phyloP scores from a whole-genome alignment of 1,139 yeast genomes.

The Spathaspora sp. region DNA sequence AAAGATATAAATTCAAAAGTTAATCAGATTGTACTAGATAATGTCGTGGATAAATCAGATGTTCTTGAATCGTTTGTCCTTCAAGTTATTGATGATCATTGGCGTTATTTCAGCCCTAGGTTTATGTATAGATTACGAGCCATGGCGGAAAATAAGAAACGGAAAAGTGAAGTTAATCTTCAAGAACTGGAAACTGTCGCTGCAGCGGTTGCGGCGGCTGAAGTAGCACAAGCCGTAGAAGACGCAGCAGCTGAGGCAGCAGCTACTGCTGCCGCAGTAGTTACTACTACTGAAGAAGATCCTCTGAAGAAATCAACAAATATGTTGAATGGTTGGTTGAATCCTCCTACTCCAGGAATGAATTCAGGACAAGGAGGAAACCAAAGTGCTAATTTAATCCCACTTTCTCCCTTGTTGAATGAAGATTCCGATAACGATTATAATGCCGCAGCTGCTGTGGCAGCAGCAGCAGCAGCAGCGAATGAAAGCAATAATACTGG shows the following conservation, averaged over 20 bases:
- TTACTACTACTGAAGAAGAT: constrained; percentile 3
- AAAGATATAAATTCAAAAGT: constrained; percentile 20
- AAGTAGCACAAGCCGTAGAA: background rate
- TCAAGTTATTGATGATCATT: constrained; percentile 26
- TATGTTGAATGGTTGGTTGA: constrained; percentile 19
- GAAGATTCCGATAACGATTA: constrained; percentile 29
- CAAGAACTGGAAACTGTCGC: background rate
- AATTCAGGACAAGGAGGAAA: constrained; percentile 9
- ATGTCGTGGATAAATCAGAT: constrained; percentile 18
- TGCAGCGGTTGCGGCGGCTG: constrained; percentile 1
- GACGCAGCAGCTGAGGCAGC: background rate
- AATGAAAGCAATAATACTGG: background rate
- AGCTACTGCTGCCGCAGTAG: constrained; percentile 3
- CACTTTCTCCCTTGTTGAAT: constrained; percentile 37
- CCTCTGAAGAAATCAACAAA: constrained; percentile 12
- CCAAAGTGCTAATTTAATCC: constrained; percentile 23
- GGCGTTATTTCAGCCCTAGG: constrained; percentile 12
- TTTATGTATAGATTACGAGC: constrained; percentile 8
- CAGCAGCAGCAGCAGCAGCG: constrained; percentile 7
- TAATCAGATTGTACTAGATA: constrained; percentile 12
- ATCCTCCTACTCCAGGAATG: constrained; percentile 11
- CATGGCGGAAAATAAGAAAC: background rate
- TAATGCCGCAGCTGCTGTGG: constrained; percentile 10
- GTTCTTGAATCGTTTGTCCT: constrained; percentile 24
- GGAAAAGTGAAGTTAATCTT: background rate